Evolutionary conservation across 257 asterid species (phyloP).

Genomic region (Primulina tabacum): DNA sequence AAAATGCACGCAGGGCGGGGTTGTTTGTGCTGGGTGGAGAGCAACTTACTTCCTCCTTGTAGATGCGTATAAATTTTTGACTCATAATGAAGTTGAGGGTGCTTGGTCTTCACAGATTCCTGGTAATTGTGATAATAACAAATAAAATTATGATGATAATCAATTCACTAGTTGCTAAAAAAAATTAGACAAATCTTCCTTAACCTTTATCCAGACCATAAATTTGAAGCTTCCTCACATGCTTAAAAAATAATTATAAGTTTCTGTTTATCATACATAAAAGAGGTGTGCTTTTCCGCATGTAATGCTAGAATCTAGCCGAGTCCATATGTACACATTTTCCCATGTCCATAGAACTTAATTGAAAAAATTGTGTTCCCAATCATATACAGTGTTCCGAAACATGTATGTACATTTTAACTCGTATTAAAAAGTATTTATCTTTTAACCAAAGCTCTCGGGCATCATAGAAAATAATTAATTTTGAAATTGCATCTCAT

Average conservation of each 20-base stretch:
- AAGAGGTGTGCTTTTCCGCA: neutral
- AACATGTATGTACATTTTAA: neutral
- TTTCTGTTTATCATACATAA: neutral
- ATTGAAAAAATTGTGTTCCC: neutral
- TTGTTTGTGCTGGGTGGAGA: neutral
- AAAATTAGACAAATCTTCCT: neutral
- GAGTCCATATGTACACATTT: neutral
- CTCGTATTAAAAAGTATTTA: too few species aligned
- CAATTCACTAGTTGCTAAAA: neutral
- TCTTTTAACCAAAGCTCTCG: neutral
- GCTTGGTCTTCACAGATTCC: slow-evolving; percentile 90
- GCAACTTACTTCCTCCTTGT: slow-evolving; percentile 89
- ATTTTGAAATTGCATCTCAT: too few species aligned
- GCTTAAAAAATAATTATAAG: too few species aligned
- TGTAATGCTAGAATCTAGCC: too few species aligned
- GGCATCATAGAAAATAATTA: too few species aligned
- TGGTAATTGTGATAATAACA: slow-evolving; percentile 30
- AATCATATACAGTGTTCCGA: neutral
- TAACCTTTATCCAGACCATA: neutral
- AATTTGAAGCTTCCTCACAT: neutral
- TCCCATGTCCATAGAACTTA: neutral
- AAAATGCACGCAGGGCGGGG: neutral
- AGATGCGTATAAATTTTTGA: slow-evolving; percentile 85
- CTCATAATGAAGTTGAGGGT: slow-evolving; percentile 95
- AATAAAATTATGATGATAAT: slow-evolving; percentile 6